These are phyloP conservation scores for Manihot esculenta DNA, from an alignment of 441 rosid genomes.

Conservation along the genomic window DNA sequence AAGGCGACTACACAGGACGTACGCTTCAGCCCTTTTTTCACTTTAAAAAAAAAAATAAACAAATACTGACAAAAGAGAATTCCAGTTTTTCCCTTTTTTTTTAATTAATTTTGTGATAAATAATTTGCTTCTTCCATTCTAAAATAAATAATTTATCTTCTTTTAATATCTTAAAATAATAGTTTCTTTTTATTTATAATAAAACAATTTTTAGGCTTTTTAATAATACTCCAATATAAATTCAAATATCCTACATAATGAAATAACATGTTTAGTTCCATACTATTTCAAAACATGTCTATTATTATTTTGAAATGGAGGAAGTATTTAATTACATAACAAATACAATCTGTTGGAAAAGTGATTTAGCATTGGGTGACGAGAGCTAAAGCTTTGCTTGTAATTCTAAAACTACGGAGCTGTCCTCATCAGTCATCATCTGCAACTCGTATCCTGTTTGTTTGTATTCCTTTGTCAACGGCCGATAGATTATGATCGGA, in stretches of 20 bases:
- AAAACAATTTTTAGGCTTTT: too few relatives aligned
- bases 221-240: too few relatives aligned
- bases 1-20: background rate
- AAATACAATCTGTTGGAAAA: constrained; percentile 4
- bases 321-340: background rate
- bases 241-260: too few relatives aligned
- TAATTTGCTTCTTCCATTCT: too few relatives aligned
- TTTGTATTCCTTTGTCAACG: background rate
- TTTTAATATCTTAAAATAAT: too few relatives aligned
- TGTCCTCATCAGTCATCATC: background rate
- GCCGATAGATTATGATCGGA: background rate
- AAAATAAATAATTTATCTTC: too few relatives aligned
- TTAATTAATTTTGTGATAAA: too few relatives aligned
- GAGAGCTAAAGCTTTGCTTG: background rate
- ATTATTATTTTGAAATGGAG: too few relatives aligned
- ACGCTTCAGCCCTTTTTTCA: background rate
- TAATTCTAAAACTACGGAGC: background rate
- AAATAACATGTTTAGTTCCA: too few relatives aligned
- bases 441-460: background rate
- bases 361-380: background rate
- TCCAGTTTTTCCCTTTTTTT: too few relatives aligned
- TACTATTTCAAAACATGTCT: too few relatives aligned
- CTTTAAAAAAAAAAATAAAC: background rate
- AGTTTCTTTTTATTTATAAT: too few relatives aligned
- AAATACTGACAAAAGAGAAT: background rate